Evolutionary conservation across 768 basidiomycete genomes (phyloP), one percentile per base, ranked within the genome.

Genomic region (Phaeolepiota aurea): DNA sequence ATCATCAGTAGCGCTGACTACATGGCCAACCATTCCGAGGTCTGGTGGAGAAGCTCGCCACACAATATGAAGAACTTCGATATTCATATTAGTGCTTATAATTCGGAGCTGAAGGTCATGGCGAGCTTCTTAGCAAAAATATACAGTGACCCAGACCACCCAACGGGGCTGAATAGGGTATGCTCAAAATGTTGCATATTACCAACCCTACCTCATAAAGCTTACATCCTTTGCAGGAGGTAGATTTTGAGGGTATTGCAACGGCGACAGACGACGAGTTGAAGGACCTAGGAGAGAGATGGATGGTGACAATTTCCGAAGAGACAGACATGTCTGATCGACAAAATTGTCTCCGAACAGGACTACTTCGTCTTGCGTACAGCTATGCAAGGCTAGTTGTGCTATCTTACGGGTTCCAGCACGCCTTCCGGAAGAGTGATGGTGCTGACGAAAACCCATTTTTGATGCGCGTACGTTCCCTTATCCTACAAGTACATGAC

Each of bases 1-100:
- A 87, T 87, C 33, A 81, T 96, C 55, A 69, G 69, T 45, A 77
- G 83, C 48, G 68, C 71, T 4, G 87, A 88, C 60, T 91, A 86
- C 56, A 81, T 82, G 44, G 82, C 83, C 12, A 71, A 67, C 41
- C 79, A 82, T 50, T 81, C 77, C 1, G 74, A 73, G 41, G 62
- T 74, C 41, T 87, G 82, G 84, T 87, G 82, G 79, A 59, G 62
- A 39, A 70, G 66, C 43, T 87, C 84, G 1, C 68, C 66, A 5
- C 78, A 74, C 55, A 87, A 86, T 51, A 65, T 86, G 60, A 61
- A 66, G 35, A 66, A 81, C 51, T 89, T 87, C 48, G 87, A 91
- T 55, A 80, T 91, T 37, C 88, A 91, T 40, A 62, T 81, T 28
- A 84, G 77, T 52, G 79, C 76, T 11, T 90, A 90, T 54, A 89